Percentiles rank a stretch among this genome's conserved stretches.
phyloP scores from a whole-genome alignment of 2,329 filamentous ascomycete species.

The Orbilia brochopaga region DNA sequence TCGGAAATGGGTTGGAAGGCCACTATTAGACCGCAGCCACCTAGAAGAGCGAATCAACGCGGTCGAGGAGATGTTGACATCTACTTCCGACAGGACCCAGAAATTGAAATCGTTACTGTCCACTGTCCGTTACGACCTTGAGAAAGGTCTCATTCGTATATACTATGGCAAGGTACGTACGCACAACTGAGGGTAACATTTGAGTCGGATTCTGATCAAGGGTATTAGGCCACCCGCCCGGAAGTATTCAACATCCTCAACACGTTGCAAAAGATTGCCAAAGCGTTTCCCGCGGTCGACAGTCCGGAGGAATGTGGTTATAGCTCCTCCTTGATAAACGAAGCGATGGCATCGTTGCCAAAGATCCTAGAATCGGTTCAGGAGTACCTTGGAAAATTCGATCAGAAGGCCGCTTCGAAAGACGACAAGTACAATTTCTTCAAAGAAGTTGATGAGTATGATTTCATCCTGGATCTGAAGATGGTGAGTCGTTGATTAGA shows the following conservation, averaged over 20 bases:
- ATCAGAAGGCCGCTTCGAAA: constrained; percentile 77
- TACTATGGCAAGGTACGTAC: constrained; percentile 82
- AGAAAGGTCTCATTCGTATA: constrained; percentile 90
- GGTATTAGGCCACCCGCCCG: constrained; percentile 72
- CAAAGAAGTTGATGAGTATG: constrained; percentile 72
- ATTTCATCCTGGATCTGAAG: constrained; percentile 86
- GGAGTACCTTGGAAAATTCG: constrained; percentile 81
- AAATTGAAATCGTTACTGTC: constrained; percentile 74
- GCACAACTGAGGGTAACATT: not conserved
- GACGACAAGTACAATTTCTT: constrained; percentile 97
- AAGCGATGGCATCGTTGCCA: constrained; percentile 77
- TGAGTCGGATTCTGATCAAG: not conserved
- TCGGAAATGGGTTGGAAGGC: constrained; percentile 92
- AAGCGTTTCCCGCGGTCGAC: constrained; percentile 74
- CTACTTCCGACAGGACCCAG: constrained; percentile 71
- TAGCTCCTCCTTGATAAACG: constrained; percentile 70
- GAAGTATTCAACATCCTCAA: constrained; percentile 87
- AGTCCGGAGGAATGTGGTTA: constrained; percentile 73
- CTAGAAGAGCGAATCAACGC: constrained; percentile 81
- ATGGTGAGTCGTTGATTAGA: constrained; percentile 58
- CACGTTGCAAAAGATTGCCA: constrained; percentile 79
- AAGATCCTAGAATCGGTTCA: constrained; percentile 75
- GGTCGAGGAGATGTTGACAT: constrained; percentile 81
- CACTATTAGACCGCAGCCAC: constrained; percentile 75
- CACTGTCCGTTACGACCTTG: constrained; percentile 78